Conservation (phyloP, 1,139 yeast species). For the Saccharomyces hybrid region DNA sequence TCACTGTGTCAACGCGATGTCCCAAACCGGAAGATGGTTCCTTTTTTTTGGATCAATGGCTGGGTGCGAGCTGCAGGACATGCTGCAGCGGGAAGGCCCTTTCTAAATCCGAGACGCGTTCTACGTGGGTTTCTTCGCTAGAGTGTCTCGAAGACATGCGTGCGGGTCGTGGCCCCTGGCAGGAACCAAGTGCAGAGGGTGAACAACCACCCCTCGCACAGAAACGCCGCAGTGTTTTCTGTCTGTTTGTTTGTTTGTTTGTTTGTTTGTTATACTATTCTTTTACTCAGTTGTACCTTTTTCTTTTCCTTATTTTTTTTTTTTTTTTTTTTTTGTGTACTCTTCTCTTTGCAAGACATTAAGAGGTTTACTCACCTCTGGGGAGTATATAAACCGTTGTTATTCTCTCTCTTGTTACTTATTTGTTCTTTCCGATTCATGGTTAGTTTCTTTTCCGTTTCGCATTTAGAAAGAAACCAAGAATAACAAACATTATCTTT, state of each 20-base stretch:
- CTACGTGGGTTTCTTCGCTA: not conserved
- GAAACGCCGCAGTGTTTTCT: not conserved
- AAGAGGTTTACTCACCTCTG: not conserved
- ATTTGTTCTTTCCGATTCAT: not conserved
- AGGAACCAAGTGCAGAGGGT: not conserved
- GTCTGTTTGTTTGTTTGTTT: not conserved
- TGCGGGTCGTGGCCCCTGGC: not conserved
- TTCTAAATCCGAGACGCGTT: not conserved
- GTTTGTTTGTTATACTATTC: too few relatives aligned
- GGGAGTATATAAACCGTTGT: slow-evolving; percentile 3
- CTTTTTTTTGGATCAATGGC: not conserved
- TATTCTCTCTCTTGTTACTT: not conserved
- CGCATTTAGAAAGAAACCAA: slow-evolving; percentile 1
- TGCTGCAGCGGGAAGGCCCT: not conserved
- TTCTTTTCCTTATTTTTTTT: not conserved
- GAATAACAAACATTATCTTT: slow-evolving; percentile 14
- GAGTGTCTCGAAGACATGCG: not conserved
- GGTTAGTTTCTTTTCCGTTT: not conserved
- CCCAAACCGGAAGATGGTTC: not conserved
- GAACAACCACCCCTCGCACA: not conserved
- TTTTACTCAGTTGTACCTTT: not conserved
- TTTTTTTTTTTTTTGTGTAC: not conserved
- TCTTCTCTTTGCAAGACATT: not conserved
- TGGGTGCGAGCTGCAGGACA: not conserved
- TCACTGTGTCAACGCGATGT: not conserved